Conservation (phyloP, 73 alveolate genomes). For the Durusdinium trenchii region DNA sequence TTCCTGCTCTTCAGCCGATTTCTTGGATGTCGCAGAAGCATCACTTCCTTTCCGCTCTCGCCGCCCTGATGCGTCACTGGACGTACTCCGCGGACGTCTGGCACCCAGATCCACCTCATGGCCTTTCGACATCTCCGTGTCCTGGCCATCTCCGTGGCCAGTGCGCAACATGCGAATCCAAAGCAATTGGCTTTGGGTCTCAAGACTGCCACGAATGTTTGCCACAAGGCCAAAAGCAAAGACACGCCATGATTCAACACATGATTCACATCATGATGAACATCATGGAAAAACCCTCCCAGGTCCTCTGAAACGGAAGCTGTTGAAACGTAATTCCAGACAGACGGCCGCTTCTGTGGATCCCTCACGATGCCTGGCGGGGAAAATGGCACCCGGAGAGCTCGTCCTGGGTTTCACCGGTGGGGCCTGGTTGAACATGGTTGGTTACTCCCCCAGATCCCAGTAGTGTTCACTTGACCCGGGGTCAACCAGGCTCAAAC, state of each 20-base stretch:
- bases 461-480: neutral
- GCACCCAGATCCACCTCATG: too few relatives aligned
- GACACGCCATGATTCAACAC: neutral
- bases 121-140: too few relatives aligned
- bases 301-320: neutral
- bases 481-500: neutral
- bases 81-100: neutral
- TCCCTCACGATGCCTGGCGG: conserved; percentile 38
- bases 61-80: conserved; percentile 25
- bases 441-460: neutral
- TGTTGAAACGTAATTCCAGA: conserved; percentile 39
- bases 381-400: neutral
- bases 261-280: neutral
- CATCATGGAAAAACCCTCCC: neutral
- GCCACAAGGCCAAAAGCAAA: neutral
- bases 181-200: too few relatives aligned
- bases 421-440: neutral
- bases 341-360: conserved; percentile 40
- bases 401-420: neutral
- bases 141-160: neutral
- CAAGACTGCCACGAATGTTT: neutral
- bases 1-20: neutral
- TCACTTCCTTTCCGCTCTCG: conserved; percentile 16
- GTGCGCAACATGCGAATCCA: conserved; percentile 1
- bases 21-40: conserved; percentile 18